A percentile compares a stretch with the other conserved stretches of the same genome.
Conservation (phyloP, 1,284 basidiomycete genomes). For the Pseudozyma tsukubaensis region DNA sequence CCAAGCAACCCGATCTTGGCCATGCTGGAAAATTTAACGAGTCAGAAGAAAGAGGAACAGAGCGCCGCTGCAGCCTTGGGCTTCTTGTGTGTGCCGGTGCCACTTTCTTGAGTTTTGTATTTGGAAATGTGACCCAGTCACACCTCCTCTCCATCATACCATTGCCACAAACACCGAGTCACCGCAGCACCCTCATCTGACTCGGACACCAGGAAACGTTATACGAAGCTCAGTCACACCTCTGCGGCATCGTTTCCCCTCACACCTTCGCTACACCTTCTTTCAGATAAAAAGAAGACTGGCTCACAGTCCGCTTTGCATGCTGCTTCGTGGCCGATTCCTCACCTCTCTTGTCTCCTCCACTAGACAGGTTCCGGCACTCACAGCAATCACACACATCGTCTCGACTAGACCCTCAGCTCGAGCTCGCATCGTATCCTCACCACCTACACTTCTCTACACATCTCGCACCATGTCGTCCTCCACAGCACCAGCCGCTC, state of each 20-base stretch:
- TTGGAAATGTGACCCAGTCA: too few relatives aligned
- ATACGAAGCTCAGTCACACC: constrained; percentile 4
- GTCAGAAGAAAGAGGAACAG: constrained; percentile 8
- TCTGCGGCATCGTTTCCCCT: background rate
- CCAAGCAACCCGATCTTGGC: background rate
- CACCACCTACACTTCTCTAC: background rate
- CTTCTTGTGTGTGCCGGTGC: too few relatives aligned
- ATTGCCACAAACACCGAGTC: constrained; percentile 10
- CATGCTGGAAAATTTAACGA: constrained; percentile 13
- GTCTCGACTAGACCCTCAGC: background rate
- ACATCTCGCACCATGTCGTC: constrained; percentile 36
- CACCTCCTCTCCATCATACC: background rate
- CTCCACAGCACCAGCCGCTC: constrained; percentile 19
- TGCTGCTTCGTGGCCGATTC: constrained; percentile 22
- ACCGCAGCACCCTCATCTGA: constrained; percentile 5
- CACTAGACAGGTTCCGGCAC: constrained; percentile 16
- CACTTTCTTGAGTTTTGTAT: too few relatives aligned
- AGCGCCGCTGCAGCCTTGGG: background rate
- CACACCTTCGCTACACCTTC: background rate
- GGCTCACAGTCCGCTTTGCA: constrained; percentile 28
- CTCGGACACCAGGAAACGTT: constrained; percentile 6
- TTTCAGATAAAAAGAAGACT: constrained; percentile 12
- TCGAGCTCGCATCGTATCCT: background rate
- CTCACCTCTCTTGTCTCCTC: constrained; percentile 14
- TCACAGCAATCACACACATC: constrained; percentile 6